Percentiles rank a stretch among this genome's conserved stretches.
Conservation (phyloP, 805 yeast genomes). For the Brettanomyces custersianus region DNA sequence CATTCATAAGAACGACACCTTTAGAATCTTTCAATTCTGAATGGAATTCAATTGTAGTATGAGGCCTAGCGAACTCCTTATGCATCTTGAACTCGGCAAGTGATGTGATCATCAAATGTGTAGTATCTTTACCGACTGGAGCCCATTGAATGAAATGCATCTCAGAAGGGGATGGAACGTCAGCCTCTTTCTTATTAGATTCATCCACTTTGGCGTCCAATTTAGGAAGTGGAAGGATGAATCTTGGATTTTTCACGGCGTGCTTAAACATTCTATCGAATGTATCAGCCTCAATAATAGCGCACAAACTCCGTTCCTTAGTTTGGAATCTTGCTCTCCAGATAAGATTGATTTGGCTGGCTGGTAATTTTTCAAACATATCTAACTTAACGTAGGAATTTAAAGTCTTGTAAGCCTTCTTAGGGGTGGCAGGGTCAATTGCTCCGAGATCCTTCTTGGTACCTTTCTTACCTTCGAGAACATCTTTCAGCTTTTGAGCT, state of each 20-base stretch:
- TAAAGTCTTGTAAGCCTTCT: slow-evolving; percentile 59
- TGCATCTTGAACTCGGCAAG: slow-evolving; percentile 88
- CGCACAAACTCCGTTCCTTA: slow-evolving; percentile 53
- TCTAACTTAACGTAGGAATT: slow-evolving; percentile 62
- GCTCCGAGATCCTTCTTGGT: slow-evolving; percentile 25
- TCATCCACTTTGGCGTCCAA: slow-evolving; percentile 33
- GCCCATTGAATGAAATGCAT: slow-evolving; percentile 93
- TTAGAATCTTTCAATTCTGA: slow-evolving; percentile 57
- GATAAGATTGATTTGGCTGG: slow-evolving; percentile 61
- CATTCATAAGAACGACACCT: slow-evolving; percentile 74
- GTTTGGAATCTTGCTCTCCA: slow-evolving; percentile 84
- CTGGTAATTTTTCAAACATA: slow-evolving; percentile 47
- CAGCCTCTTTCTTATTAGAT: slow-evolving; percentile 19
- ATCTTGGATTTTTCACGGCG: slow-evolving; percentile 70
- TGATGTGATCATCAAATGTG: slow-evolving; percentile 86
- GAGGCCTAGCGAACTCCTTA: slow-evolving; percentile 89
- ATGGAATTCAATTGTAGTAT: slow-evolving; percentile 84
- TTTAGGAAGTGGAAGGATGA: slow-evolving; percentile 85
- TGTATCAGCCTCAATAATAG: slow-evolving; percentile 48
- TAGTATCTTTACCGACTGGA: slow-evolving; percentile 72
- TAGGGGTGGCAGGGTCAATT: slow-evolving; percentile 26
- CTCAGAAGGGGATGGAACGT: slow-evolving; percentile 39
- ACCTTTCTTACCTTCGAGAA: slow-evolving; percentile 13
- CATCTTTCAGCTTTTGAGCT: slow-evolving; percentile 12
- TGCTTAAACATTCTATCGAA: slow-evolving; percentile 53